Evolutionary conservation across 139 green algal genomes (phyloP).

Genomic region (Chloropicon primus): DNA sequence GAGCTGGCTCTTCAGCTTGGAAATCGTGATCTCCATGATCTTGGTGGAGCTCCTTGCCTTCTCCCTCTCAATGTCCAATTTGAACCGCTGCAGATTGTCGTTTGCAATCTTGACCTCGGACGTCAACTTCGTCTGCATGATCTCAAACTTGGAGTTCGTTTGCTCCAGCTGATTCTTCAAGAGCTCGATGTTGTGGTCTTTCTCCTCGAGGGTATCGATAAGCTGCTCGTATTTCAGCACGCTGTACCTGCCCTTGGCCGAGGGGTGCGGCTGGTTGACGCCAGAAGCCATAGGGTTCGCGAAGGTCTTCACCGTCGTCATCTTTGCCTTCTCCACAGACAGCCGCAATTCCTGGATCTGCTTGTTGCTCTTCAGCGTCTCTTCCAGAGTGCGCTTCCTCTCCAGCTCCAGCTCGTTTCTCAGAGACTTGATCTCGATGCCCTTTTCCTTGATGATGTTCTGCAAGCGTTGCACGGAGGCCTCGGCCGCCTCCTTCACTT

Average conservation of each 20-base stretch:
- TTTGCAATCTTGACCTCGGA: neutral
- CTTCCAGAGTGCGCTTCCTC: slow-evolving; percentile 19
- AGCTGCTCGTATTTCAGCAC: slow-evolving; percentile 25
- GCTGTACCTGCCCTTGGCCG: neutral
- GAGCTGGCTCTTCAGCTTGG: slow-evolving; percentile 21
- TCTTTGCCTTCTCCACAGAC: slow-evolving; percentile 24
- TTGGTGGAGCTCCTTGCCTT: neutral
- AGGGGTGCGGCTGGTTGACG: neutral
- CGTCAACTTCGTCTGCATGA: slow-evolving; percentile 14
- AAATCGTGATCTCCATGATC: slow-evolving; percentile 10
- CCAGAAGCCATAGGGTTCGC: neutral
- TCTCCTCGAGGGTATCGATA: slow-evolving; percentile 18
- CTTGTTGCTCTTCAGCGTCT: slow-evolving; percentile 27
- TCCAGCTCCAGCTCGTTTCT: slow-evolving; percentile 19
- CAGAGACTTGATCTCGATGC: neutral
- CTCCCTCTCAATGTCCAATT: slow-evolving; percentile 8
- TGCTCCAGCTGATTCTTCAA: slow-evolving; percentile 22
- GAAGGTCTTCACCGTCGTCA: slow-evolving; percentile 11
- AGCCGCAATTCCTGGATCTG: slow-evolving; percentile 44
- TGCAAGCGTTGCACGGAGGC: slow-evolving; percentile 46
- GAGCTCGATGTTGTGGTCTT: slow-evolving; percentile 24
- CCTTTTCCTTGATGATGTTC: slow-evolving; percentile 16
- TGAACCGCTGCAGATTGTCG: neutral
- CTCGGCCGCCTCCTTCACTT: slow-evolving; percentile 34
- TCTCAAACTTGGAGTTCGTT: slow-evolving; percentile 28